Conservation (phyloP, 1,139 yeast species). For the Diutina rugosa region DNA sequence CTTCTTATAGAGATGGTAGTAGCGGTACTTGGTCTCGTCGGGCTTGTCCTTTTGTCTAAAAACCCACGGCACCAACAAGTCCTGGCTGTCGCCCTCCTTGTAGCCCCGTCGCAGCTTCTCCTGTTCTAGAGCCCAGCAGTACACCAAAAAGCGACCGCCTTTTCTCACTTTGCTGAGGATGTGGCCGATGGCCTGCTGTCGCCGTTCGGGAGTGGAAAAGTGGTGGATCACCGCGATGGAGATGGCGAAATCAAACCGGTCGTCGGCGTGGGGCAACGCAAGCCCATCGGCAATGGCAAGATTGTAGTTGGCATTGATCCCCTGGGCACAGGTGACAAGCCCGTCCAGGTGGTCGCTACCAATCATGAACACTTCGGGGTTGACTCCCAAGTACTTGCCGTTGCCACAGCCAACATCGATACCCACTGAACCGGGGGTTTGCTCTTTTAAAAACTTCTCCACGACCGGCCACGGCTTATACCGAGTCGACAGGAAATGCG, state of each 20-base stretch:
- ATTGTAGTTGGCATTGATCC: conserved; percentile 21
- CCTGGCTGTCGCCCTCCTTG: conserved; percentile 84
- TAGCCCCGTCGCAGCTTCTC: conserved; percentile 77
- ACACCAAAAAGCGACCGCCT: conserved; percentile 64
- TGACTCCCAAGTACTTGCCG: conserved; percentile 76
- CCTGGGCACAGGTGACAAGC: conserved; percentile 55
- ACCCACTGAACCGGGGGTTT: conserved; percentile 27
- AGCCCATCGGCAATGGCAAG: conserved; percentile 70
- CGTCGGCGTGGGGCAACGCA: conserved; percentile 47
- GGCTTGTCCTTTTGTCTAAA: conserved; percentile 22
- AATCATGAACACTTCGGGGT: conserved; percentile 50
- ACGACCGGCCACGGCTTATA: conserved; percentile 98
- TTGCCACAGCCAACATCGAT: conserved; percentile 91
- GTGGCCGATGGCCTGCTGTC: conserved; percentile 60
- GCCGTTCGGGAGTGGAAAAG: conserved; percentile 71
- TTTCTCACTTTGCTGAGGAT: conserved; percentile 44
- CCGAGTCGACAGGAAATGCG: conserved; percentile 85
- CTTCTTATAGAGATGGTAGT: conserved; percentile 71
- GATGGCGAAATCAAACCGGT: conserved; percentile 75
- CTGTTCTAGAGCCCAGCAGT: conserved; percentile 97
- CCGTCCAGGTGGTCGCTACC: conserved; percentile 85
- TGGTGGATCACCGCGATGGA: conserved; percentile 95
- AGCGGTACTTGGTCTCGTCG: conserved; percentile 52
- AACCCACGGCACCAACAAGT: conserved; percentile 94
- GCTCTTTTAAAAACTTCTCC: conserved; percentile 41